phyloP scores from a whole-genome alignment of 2,329 filamentous ascomycete species.

The Epicoccum sorghinum region DNA sequence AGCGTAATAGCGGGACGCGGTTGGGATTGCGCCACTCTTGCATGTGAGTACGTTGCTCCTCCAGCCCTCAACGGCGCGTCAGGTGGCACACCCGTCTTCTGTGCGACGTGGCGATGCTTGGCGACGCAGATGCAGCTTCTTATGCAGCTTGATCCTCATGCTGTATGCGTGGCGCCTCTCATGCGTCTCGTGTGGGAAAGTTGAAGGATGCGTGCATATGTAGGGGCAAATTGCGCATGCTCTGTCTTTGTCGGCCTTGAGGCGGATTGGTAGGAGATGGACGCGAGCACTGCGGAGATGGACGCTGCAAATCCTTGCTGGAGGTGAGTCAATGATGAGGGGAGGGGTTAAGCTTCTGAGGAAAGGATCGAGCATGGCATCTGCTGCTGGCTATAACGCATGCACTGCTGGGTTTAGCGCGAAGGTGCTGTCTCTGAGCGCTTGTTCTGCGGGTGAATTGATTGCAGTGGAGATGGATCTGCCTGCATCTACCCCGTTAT shows the following conservation, averaged over 20 bases:
- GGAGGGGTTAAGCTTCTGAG: background rate
- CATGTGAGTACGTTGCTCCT: background rate
- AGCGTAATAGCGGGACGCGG: no score
- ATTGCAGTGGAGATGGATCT: no score
- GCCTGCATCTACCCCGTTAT: no score
- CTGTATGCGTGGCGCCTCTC: background rate
- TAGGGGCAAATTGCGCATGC: background rate
- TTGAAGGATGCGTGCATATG: slow-evolving; percentile 1
- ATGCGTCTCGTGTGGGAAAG: background rate
- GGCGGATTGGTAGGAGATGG: background rate
- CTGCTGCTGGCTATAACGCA: background rate
- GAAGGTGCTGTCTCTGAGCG: no score
- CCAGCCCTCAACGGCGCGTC: background rate
- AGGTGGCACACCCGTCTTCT: background rate
- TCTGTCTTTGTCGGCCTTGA: background rate
- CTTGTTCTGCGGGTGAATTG: no score
- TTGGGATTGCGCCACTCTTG: slow-evolving; percentile 11
- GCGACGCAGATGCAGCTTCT: background rate
- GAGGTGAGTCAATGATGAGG: background rate
- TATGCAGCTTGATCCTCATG: background rate
- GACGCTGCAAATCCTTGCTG: background rate
- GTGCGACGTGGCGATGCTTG: slow-evolving; percentile 8
- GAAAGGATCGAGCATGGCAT: background rate
- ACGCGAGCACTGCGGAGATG: background rate
- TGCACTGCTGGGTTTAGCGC: no score